phyloP scores from a whole-genome alignment of 164 flowering plant genomes.

The Warburgia ugandensis region DNA sequence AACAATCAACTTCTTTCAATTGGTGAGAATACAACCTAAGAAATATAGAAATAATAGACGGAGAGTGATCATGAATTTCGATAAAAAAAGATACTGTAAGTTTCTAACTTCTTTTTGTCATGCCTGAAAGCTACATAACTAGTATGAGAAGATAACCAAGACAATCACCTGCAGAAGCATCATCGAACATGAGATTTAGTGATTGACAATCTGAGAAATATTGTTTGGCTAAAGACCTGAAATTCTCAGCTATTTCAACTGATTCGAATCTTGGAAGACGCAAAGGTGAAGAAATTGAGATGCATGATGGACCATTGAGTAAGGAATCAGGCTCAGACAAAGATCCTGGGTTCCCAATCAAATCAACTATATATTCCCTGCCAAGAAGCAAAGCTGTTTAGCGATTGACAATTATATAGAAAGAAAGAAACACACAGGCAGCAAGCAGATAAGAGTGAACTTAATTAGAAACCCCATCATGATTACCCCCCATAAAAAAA shows the following conservation, averaged over 20 bases:
- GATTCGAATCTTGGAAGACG: slow-evolving; percentile 68
- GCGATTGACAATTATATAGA: no score
- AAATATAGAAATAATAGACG: no score
- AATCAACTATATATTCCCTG: slow-evolving; percentile 89
- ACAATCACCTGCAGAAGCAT: slow-evolving; percentile 51
- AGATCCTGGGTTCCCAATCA: slow-evolving; percentile 78
- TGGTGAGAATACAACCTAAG: no score
- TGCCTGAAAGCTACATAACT: background rate
- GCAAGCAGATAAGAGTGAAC: no score
- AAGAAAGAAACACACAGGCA: background rate
- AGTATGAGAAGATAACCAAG: background rate
- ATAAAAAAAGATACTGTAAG: no score
- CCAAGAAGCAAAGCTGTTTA: slow-evolving; percentile 9
- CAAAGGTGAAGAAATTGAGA: slow-evolving; percentile 87
- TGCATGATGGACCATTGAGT: slow-evolving; percentile 88
- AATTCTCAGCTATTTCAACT: slow-evolving; percentile 58
- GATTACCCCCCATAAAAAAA: no score
- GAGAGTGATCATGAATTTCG: no score
- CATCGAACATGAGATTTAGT: slow-evolving; percentile 64
- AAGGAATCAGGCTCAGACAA: slow-evolving; percentile 82
- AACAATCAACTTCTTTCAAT: no score
- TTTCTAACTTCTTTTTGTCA: no score
- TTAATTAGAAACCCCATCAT: no score
- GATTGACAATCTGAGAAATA: slow-evolving; percentile 70
- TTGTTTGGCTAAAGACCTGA: slow-evolving; percentile 75